These are phyloP conservation scores for Macrolepiota fuliginosa DNA, from an alignment of 768 basidiomycete species.

Conservation along the genomic window DNA sequence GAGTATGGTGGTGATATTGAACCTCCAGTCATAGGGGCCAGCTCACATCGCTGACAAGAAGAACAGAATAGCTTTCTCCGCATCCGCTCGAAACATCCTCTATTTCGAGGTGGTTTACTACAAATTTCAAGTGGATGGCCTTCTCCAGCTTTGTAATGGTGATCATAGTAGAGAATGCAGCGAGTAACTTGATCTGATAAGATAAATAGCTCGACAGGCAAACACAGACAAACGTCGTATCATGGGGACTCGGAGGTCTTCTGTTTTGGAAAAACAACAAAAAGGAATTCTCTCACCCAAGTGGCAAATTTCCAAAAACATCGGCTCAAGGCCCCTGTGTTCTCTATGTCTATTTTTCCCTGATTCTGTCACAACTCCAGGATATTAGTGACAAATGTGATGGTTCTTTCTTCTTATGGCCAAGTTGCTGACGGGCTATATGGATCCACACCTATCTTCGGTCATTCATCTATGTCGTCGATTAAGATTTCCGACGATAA, in stretches of 20 bases:
- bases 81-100: slow-evolving; percentile 79
- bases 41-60: slow-evolving; percentile 75
- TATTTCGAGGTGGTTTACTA: slow-evolving; percentile 68
- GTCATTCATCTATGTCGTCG: slow-evolving; percentile 4
- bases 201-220: slow-evolving; percentile 12
- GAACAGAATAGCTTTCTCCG: slow-evolving; percentile 71
- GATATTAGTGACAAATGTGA: not conserved
- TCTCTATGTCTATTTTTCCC: not conserved
- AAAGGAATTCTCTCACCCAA: not conserved
- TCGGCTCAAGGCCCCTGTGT: no score
- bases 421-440: not conserved
- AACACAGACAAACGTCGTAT: not conserved
- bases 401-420: slow-evolving; percentile 1
- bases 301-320: not conserved
- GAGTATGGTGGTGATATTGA: not conserved
- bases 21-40: not conserved
- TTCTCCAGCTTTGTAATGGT: slow-evolving; percentile 52
- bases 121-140: slow-evolving; percentile 61
- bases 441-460: not conserved
- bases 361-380: not conserved
- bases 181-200: slow-evolving; percentile 19
- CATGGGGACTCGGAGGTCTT: not conserved
- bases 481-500: slow-evolving; percentile 9
- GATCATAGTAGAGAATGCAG: slow-evolving; percentile 44
- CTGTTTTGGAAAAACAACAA: not conserved